Evolutionary conservation across 495 filamentous ascomycete species (phyloP).

Genomic region (Trichoderma reesei): DNA sequence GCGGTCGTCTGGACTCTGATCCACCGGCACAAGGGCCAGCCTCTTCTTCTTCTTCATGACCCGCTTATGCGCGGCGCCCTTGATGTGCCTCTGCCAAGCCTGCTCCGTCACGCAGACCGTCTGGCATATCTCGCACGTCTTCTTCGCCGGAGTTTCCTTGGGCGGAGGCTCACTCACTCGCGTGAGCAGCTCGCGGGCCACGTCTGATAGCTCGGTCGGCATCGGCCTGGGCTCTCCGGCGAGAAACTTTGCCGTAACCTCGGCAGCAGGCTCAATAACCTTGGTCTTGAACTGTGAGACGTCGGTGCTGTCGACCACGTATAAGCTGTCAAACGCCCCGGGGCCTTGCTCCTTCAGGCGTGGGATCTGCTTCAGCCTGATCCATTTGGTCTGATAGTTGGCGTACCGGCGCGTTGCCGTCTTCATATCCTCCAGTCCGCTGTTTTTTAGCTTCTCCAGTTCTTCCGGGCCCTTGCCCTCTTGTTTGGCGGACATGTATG

Average conservation of each 20-base stretch:
- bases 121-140: conserved; percentile 61
- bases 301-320: conserved; percentile 66
- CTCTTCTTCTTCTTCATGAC: conserved; percentile 20
- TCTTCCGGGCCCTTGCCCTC: conserved; percentile 23
- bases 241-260: conserved; percentile 53
- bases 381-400: conserved; percentile 73
- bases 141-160: conserved; percentile 39
- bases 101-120: conserved; percentile 58
- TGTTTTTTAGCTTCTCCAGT: conserved; percentile 28
- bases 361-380: conserved; percentile 66
- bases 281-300: conserved; percentile 41
- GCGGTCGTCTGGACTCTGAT: not conserved
- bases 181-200: conserved; percentile 46
- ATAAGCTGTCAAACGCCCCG: conserved; percentile 46
- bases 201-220: conserved; percentile 51
- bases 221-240: conserved; percentile 42
- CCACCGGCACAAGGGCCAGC: conserved; percentile 20
- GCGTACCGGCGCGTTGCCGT: conserved; percentile 81
- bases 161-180: conserved; percentile 31
- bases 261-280: conserved; percentile 54
- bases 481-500: conserved; percentile 49
- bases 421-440: conserved; percentile 48
- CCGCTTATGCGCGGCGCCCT: conserved; percentile 49
- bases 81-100: conserved; percentile 68
- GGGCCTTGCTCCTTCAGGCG: conserved; percentile 46